Percentiles rank a stretch among this genome's conserved stretches.
phyloP scores from a whole-genome alignment of 73 alveolate species.

The Uronychia binucleata region DNA sequence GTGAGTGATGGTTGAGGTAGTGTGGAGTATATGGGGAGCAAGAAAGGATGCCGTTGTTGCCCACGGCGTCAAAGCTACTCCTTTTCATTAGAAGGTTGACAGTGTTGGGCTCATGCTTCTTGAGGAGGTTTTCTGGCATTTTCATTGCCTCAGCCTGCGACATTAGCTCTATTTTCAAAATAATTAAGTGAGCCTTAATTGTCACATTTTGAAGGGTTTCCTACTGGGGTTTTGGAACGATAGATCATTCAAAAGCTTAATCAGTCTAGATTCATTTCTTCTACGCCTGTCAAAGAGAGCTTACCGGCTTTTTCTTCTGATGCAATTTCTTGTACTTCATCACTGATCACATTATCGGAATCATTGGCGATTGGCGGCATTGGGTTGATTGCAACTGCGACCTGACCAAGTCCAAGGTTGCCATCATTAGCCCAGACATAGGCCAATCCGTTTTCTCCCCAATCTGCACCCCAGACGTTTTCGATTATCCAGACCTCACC shows the following conservation, averaged over 20 bases:
- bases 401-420: constrained; percentile 33
- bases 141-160: not conserved
- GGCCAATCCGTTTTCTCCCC: constrained; percentile 95
- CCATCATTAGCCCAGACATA: constrained; percentile 66
- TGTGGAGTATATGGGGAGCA: constrained; percentile 89
- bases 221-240: not conserved
- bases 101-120: constrained; percentile 1
- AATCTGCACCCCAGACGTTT: constrained; percentile 93
- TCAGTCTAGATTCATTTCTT: no score
- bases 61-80: constrained; percentile 72
- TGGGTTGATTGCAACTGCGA: not conserved
- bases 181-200: no score
- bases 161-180: not conserved
- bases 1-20: not conserved
- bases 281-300: no score
- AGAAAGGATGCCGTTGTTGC: constrained; percentile 86
- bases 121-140: not conserved
- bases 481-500: constrained; percentile 91
- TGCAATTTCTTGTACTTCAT: no score
- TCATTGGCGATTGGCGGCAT: not conserved
- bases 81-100: not conserved
- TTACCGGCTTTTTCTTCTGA: no score
- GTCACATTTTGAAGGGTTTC: not conserved
- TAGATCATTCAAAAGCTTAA: no score
- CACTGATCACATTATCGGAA: no score